Evolutionary conservation across 805 yeast genomes (phyloP).

Genomic region (Cyberlindnera amylophila): DNA sequence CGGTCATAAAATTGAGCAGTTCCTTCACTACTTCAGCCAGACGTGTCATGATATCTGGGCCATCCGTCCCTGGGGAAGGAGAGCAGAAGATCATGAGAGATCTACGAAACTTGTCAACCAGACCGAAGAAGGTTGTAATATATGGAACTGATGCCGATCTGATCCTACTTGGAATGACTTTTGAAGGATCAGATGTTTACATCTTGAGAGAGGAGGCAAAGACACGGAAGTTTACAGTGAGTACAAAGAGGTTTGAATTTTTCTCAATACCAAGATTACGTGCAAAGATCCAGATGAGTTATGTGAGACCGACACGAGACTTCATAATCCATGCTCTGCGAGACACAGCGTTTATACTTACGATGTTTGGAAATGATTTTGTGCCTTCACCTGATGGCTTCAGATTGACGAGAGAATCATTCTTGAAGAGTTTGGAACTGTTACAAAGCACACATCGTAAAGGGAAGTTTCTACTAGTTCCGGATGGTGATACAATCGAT

Average conservation of each 20-base stretch:
- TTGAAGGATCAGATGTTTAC: slow-evolving; percentile 83
- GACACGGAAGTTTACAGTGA: slow-evolving; percentile 56
- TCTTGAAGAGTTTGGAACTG: slow-evolving; percentile 28
- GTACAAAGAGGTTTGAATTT: slow-evolving; percentile 61
- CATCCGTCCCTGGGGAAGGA: slow-evolving; percentile 95
- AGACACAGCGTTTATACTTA: slow-evolving; percentile 81
- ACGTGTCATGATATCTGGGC: slow-evolving; percentile 69
- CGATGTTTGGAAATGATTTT: slow-evolving; percentile 95
- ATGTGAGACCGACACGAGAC: slow-evolving; percentile 48
- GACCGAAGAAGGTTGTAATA: slow-evolving; percentile 70
- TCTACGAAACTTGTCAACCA: slow-evolving; percentile 60
- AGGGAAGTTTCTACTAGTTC: slow-evolving; percentile 60
- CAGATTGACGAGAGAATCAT: slow-evolving; percentile 46
- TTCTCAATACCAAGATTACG: slow-evolving; percentile 38
- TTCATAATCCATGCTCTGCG: slow-evolving; percentile 41
- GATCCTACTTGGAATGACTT: slow-evolving; percentile 80
- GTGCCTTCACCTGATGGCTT: slow-evolving; percentile 87
- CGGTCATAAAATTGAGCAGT: slow-evolving; percentile 70
- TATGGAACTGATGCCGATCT: slow-evolving; percentile 95
- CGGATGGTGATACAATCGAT: slow-evolving; percentile 76
- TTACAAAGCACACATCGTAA: slow-evolving; percentile 30
- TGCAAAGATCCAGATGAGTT: slow-evolving; percentile 39
- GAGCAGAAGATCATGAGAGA: slow-evolving; percentile 93
- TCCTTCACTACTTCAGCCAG: slow-evolving; percentile 26
- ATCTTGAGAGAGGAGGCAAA: slow-evolving; percentile 63